Evolutionary conservation across 257 asterid genomes (phyloP).

Genomic region (Primulina huaijiensis): DNA sequence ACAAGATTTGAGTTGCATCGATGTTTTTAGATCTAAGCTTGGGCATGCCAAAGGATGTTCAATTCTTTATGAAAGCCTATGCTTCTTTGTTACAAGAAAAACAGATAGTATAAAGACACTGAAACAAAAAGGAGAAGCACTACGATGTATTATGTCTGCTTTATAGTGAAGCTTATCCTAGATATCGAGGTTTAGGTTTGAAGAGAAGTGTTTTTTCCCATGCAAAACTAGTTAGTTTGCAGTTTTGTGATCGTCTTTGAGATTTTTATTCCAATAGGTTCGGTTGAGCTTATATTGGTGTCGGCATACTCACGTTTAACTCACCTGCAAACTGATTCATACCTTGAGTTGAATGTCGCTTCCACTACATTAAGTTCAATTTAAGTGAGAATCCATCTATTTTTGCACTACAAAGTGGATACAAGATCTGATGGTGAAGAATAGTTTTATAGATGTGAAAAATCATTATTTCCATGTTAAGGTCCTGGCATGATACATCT

Average conservation of each 20-base stretch:
- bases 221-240: neutral
- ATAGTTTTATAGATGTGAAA: neutral
- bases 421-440: neutral
- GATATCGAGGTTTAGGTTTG: neutral
- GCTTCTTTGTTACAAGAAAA: neutral
- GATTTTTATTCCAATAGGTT: neutral
- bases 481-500: neutral
- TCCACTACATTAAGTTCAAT: neutral
- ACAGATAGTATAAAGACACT: neutral
- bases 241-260: neutral
- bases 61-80: neutral
- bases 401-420: neutral
- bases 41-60: neutral
- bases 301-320: neutral
- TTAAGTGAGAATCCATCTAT: neutral
- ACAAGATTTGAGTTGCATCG: too few species aligned
- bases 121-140: neutral
- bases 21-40: neutral
- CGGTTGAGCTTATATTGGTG: neutral
- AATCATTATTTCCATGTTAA: neutral
- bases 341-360: neutral
- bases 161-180: neutral
- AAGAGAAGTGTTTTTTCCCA: neutral
- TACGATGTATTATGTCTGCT: slow-evolving; percentile 12
- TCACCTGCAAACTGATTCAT: neutral